Conservation (phyloP, 177 flowering plant species). For the Tripterygium wilfordii region DNA sequence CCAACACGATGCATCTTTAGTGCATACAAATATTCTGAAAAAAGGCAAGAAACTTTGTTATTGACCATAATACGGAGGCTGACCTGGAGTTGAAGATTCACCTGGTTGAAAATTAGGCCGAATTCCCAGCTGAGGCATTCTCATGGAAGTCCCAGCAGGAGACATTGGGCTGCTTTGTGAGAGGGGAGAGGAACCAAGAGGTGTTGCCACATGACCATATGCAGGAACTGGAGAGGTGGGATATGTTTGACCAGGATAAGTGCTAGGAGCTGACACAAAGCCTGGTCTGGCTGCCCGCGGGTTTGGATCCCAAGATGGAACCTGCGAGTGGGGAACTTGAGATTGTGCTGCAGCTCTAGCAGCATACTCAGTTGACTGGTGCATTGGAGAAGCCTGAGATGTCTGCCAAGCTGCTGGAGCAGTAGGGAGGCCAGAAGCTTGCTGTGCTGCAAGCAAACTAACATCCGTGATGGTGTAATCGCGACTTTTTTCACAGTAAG, state of each 20-base stretch:
- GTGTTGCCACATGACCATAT: conserved; percentile 18
- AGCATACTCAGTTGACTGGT: conserved; percentile 25
- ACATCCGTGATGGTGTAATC: conserved; percentile 71
- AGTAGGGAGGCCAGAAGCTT: conserved; percentile 26
- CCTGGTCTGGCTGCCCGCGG: conserved; percentile 29
- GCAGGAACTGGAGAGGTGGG: conserved; percentile 23
- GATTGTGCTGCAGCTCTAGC: conserved; percentile 21
- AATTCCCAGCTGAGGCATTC: conserved; percentile 20
- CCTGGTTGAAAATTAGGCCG: conserved; percentile 27
- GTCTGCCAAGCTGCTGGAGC: conserved; percentile 45
- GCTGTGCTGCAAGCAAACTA: conserved; percentile 39
- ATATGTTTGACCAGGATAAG: conserved; percentile 51
- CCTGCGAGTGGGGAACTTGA: conserved; percentile 27
- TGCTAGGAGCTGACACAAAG: conserved; percentile 35
- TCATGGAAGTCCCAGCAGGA: conserved; percentile 9
- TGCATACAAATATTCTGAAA: too few relatives aligned
- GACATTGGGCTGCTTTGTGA: conserved; percentile 10
- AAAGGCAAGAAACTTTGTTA: too few relatives aligned
- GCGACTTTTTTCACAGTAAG: conserved; percentile 76
- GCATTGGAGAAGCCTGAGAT: conserved; percentile 32
- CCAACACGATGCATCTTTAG: too few relatives aligned
- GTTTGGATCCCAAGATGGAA: conserved; percentile 51
- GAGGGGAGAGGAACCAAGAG: conserved; percentile 20
- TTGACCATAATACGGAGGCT: conserved; percentile 34
- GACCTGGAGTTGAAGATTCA: conserved; percentile 30